These are phyloP conservation scores for Cystobasidium onofrii DNA, from an alignment of 768 basidiomycete genomes.

Conservation along the genomic window DNA sequence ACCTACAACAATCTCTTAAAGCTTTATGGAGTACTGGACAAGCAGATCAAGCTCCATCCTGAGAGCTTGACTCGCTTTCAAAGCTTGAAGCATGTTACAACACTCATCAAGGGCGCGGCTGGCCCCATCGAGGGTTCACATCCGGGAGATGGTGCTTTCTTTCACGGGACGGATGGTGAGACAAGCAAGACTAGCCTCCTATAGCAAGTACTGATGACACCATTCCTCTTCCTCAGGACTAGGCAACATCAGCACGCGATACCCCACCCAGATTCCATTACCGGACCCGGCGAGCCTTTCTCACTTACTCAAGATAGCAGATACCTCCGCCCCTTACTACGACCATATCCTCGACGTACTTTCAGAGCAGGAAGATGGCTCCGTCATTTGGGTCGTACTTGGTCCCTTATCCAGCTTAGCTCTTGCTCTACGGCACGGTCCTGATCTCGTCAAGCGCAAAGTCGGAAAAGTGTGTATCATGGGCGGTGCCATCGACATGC, in stretches of 20 bases:
- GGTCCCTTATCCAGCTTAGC: slow-evolving; percentile 77
- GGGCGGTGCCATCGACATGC: slow-evolving; percentile 85
- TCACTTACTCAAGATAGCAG: slow-evolving; percentile 28
- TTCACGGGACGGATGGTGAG: slow-evolving; percentile 13
- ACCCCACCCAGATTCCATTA: slow-evolving; percentile 39
- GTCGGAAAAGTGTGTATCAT: slow-evolving; percentile 64
- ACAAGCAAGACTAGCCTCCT: no score
- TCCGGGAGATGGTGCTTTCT: slow-evolving; percentile 40
- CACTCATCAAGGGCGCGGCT: slow-evolving; percentile 37
- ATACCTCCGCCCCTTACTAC: slow-evolving; percentile 13
- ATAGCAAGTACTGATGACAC: no score
- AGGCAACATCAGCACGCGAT: slow-evolving; percentile 38
- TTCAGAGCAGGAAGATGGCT: slow-evolving; percentile 51
- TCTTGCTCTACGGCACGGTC: slow-evolving; percentile 54
- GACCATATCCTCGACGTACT: slow-evolving; percentile 51
- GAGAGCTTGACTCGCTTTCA: slow-evolving; percentile 29
- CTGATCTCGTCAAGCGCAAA: slow-evolving; percentile 52
- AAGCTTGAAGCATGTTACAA: neutral
- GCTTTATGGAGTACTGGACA: slow-evolving; percentile 41
- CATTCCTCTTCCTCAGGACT: neutral
- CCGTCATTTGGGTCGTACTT: slow-evolving; percentile 62
- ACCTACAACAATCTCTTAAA: slow-evolving; percentile 43
- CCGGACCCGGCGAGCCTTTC: neutral
- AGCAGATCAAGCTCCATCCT: slow-evolving; percentile 36
- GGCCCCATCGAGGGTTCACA: slow-evolving; percentile 37